Evolutionary conservation across 176 grass and related monocot species (phyloP).

Genomic region (Ampelocalamus luodianensis): DNA sequence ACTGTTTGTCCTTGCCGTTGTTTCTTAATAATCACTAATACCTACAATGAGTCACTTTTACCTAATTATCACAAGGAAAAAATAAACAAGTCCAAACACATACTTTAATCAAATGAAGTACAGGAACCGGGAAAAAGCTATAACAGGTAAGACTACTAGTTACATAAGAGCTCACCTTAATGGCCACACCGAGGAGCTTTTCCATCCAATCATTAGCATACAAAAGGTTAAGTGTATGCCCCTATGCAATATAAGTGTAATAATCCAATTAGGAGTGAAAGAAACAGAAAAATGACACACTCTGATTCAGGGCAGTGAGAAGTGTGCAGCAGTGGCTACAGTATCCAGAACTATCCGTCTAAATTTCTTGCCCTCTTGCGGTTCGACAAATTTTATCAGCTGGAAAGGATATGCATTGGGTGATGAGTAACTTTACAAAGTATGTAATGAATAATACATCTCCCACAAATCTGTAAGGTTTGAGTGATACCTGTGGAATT

Average conservation of each 20-base stretch:
- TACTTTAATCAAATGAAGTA: constrained; percentile 28
- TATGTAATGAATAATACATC: not conserved
- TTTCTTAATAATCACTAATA: constrained; percentile 26
- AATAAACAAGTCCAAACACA: constrained; percentile 27
- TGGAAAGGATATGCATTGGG: constrained; percentile 42
- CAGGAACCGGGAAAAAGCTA: constrained; percentile 20
- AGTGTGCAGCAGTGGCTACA: constrained; percentile 33
- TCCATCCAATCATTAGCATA: constrained; percentile 24
- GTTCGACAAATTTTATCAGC: constrained; percentile 26
- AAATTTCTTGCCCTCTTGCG: constrained; percentile 35
- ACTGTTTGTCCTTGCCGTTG: not conserved
- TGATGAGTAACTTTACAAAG: constrained; percentile 32
- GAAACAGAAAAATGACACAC: not conserved
- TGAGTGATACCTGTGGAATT: constrained; percentile 34
- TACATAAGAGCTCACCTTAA: constrained; percentile 38
- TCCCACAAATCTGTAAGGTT: not conserved
- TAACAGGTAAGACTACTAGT: constrained; percentile 6
- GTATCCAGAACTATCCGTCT: constrained; percentile 44
- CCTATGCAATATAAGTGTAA: constrained; percentile 26
- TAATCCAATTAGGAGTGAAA: not conserved
- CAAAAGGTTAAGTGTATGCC: constrained; percentile 41
- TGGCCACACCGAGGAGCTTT: not conserved
- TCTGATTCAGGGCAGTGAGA: constrained; percentile 8
- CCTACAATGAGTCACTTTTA: not conserved
- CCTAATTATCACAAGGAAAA: not conserved